Percentiles rank a stretch among this genome's conserved stretches.
phyloP scores from a whole-genome alignment of 106 monocot species.

The Xerophyta viscosa region DNA sequence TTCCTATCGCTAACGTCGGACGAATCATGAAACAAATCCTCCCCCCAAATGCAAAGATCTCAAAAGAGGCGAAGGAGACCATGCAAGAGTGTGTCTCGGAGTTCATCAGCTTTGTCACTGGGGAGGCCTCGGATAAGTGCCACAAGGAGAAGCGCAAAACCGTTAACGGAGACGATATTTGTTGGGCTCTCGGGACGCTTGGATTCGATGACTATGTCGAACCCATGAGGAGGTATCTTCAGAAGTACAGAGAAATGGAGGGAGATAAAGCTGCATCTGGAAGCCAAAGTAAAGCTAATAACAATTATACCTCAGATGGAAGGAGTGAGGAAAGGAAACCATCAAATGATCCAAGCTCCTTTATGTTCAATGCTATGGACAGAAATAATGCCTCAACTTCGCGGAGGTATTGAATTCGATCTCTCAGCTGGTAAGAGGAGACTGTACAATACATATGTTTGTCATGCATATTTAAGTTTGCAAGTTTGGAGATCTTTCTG shows the following conservation, averaged over 20 bases:
- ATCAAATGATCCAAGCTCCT: too few relatives aligned
- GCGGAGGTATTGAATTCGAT: too few relatives aligned
- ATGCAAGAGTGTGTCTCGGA: conserved; percentile 75
- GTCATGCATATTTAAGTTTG: too few relatives aligned
- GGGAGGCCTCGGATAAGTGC: conserved; percentile 71
- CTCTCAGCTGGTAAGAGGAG: too few relatives aligned
- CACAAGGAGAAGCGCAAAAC: conserved; percentile 68
- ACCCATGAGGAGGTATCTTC: conserved; percentile 30
- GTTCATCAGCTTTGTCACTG: conserved; percentile 77
- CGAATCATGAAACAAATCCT: conserved; percentile 46
- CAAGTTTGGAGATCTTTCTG: too few relatives aligned
- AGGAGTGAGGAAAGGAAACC: too few relatives aligned
- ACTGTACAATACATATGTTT: too few relatives aligned
- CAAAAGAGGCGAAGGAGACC: conserved; percentile 73
- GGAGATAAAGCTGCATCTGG: conserved; percentile 24
- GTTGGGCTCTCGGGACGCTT: conserved; percentile 56
- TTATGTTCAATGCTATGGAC: too few relatives aligned
- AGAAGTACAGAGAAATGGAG: conserved; percentile 27
- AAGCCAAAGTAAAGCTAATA: too few relatives aligned
- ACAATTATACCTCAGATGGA: too few relatives aligned
- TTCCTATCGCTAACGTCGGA: conserved; percentile 46
- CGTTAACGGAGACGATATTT: conserved; percentile 59
- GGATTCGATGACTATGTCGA: conserved; percentile 33
- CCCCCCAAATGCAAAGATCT: conserved; percentile 63
- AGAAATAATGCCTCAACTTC: too few relatives aligned